A percentile compares a stretch with the other conserved stretches of the same genome.
Evolutionary conservation across 2,329 filamentous ascomycete genomes (phyloP).

Genomic region (Didymella arachidicola): DNA sequence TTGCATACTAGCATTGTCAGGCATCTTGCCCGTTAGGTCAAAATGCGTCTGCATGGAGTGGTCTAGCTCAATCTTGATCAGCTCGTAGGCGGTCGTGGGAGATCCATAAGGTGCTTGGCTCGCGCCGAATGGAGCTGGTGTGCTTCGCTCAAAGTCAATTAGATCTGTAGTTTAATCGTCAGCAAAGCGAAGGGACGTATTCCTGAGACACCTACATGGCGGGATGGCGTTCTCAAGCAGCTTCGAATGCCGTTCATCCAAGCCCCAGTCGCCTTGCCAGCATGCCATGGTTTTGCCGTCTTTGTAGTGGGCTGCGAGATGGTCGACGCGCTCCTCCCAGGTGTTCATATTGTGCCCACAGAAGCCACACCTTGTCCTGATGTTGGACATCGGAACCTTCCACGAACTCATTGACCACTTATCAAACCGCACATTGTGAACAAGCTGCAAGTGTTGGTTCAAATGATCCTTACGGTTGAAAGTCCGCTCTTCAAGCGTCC

Average conservation of each 20-base stretch:
- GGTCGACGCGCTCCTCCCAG: slow-evolving; percentile 35
- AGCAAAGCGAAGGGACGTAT: not conserved
- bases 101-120: slow-evolving; percentile 33
- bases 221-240: slow-evolving; percentile 33
- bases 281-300: slow-evolving; percentile 33
- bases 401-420: slow-evolving; percentile 48
- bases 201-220: slow-evolving; percentile 23
- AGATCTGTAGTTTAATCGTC: slow-evolving; percentile 25
- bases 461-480: slow-evolving; percentile 44
- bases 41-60: slow-evolving; percentile 34
- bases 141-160: slow-evolving; percentile 31
- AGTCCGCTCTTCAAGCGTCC: slow-evolving; percentile 33
- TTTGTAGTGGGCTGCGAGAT: slow-evolving; percentile 41
- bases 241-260: slow-evolving; percentile 25
- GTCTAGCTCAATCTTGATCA: slow-evolving; percentile 37
- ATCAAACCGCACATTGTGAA: slow-evolving; percentile 31
- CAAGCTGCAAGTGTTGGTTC: slow-evolving; percentile 37
- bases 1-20: slow-evolving; percentile 33
- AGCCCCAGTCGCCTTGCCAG: slow-evolving; percentile 41
- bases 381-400: slow-evolving; percentile 35
- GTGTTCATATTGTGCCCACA: slow-evolving; percentile 30
- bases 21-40: slow-evolving; percentile 30
- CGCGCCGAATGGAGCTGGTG: slow-evolving; percentile 32
- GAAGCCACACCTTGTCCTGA: slow-evolving; percentile 37
- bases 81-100: slow-evolving; percentile 37